Percentiles rank a stretch among this genome's conserved stretches.
These are phyloP conservation scores for Austroboletus novae-zelandiae DNA, from an alignment of 1,284 basidiomycete genomes.

Conservation along the genomic window DNA sequence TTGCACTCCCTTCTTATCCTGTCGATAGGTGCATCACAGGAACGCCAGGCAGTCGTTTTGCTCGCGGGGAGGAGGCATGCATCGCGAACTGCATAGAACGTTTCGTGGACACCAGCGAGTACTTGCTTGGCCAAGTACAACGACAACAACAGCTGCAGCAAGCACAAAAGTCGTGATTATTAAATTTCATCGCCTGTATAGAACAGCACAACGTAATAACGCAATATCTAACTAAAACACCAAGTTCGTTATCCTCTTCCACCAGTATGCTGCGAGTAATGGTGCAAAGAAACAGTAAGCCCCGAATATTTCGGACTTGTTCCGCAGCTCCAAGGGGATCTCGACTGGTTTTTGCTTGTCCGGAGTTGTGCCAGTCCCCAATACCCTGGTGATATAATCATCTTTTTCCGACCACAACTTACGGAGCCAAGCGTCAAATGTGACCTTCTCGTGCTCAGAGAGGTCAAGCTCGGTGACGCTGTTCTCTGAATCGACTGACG, in stretches of 20 bases:
- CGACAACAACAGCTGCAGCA: conserved; percentile 44
- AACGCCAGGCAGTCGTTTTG: conserved; percentile 82
- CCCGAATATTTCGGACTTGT: conserved; percentile 53
- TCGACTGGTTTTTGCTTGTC: conserved; percentile 37
- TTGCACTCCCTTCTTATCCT: conserved; percentile 11
- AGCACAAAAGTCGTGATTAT: conserved; percentile 17
- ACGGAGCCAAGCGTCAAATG: conserved; percentile 84
- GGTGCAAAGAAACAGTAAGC: conserved; percentile 73
- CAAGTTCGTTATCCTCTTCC: conserved; percentile 37
- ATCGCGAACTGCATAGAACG: conserved; percentile 91
- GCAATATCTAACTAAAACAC: conserved; percentile 19
- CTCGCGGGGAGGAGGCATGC: conserved; percentile 81
- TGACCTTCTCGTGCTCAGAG: conserved; percentile 61
- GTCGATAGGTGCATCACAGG: conserved; percentile 78
- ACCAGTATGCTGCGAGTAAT: conserved; percentile 51
- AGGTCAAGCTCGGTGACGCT: conserved; percentile 55
- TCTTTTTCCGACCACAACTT: conserved; percentile 87
- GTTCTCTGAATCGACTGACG: conserved; percentile 33
- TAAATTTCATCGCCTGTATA: conserved; percentile 4
- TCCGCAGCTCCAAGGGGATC: conserved; percentile 59
- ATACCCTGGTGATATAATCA: conserved; percentile 62
- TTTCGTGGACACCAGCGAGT: conserved; percentile 91
- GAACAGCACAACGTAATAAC: conserved; percentile 13
- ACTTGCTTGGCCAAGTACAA: conserved; percentile 82
- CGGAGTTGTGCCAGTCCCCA: conserved; percentile 45